A percentile compares a stretch with the other conserved stretches of the same genome.
Evolutionary conservation across 352 stramenopile genomes (phyloP).

Genomic region (Phytopythium kandeliae): DNA sequence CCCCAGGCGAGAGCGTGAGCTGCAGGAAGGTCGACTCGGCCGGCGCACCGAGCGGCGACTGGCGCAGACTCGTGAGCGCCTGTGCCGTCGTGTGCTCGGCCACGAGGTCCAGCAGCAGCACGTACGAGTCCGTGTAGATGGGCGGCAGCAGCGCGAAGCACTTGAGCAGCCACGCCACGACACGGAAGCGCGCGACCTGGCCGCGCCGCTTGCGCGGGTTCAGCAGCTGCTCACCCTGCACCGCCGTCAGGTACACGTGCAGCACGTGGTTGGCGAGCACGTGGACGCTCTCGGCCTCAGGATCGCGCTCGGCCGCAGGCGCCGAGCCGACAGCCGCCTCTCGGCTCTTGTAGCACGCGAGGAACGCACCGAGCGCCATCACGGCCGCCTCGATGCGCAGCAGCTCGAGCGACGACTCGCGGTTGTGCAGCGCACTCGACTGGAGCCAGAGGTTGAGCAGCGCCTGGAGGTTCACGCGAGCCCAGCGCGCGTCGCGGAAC

Average conservation of each 20-base stretch:
- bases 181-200: conserved; percentile 71
- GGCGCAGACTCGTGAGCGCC: conserved; percentile 61
- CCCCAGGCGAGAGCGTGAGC: conserved; percentile 42
- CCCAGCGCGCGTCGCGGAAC: conserved; percentile 61
- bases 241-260: conserved; percentile 58
- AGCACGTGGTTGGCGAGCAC: conserved; percentile 68
- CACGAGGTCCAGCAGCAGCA: conserved; percentile 70
- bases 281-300: conserved; percentile 17
- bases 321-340: conserved; percentile 22
- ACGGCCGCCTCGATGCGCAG: conserved; percentile 79
- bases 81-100: conserved; percentile 76
- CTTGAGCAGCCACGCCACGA: conserved; percentile 76
- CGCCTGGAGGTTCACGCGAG: conserved; percentile 41
- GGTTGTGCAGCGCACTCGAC: conserved; percentile 67
- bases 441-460: conserved; percentile 73
- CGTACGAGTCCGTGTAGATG: conserved; percentile 80
- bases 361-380: conserved; percentile 58
- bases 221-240: conserved; percentile 39
- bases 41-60: conserved; percentile 41
- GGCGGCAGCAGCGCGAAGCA: conserved; percentile 66
- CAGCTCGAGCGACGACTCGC: conserved; percentile 77
- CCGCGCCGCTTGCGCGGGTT: conserved; percentile 77
- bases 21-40: conserved; percentile 61
- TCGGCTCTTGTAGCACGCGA: conserved; percentile 8
- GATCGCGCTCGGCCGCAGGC: conserved; percentile 22